Base-by-base conservation (phyloP, 2,329 filamentous ascomycete species). In the Geosmithia morbida region DNA sequence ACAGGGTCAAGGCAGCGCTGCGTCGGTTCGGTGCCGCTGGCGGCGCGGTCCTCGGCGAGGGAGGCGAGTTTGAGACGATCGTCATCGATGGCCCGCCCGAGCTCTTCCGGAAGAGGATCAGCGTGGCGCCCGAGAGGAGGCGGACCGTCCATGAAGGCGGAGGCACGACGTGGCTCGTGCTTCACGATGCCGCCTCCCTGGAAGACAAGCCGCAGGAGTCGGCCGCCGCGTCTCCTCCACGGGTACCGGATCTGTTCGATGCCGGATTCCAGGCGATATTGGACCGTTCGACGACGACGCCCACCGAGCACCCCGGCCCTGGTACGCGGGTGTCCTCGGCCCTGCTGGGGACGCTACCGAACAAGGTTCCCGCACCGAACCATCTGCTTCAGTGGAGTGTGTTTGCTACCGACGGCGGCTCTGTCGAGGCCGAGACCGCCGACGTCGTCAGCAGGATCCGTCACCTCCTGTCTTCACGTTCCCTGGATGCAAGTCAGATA, bases 51-150 rank as follows among this genome's bases (percentile, higher is more conserved):
- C 66, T 97, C 17, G 92, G 92, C 1, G 92, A 97, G 61, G 92
- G 92, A 6, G 92, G 92, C 3, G 92, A 97, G 68, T 97, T 94
- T 63, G 92, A 97, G 72, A 97, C 88, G 29, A 68, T 97, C 46
- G 87, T 92, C 43, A 59, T 97, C 37, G 79, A 88, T 63, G 92
- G 90, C 11, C 90, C 90, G 8, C 56, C 58, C 1, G 66, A 68
- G 45, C 61, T 96, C 50, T 96, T 92, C 73, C 83, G 76, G 64
- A 75, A 72, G 53, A 75, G 71, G 46, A 83, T 97, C 51, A 67
- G 70, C 41, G 68, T 96, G 30, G 66, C 66, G 0, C 72, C 77
- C 2, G 61, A 63, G 3, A 71, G 73, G 49, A 71, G 67, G 48
- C 66, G 65, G 46, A 64, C 79, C 5, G 69, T 84, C 6, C 66